Conservation (phyloP, 129 eudicot species). For the Mikania micrantha region DNA sequence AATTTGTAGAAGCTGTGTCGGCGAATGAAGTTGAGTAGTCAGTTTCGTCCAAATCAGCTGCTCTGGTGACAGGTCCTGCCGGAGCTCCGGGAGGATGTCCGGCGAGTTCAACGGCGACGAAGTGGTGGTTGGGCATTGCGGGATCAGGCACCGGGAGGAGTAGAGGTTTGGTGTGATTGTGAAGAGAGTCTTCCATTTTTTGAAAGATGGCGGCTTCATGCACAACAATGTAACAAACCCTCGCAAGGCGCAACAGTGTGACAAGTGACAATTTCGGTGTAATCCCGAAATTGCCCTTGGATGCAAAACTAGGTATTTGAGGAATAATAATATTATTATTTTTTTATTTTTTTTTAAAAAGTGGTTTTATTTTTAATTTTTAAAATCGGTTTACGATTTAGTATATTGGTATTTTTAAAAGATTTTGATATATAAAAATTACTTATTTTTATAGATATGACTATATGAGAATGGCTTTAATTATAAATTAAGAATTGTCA, state of each 20-base stretch:
- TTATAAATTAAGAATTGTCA: no score
- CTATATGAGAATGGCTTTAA: no score
- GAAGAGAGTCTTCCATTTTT: conserved; percentile 22
- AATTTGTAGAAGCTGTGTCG: conserved; percentile 51
- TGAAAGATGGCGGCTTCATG: conserved; percentile 37
- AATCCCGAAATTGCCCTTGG: conserved; percentile 5
- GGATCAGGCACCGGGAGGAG: conserved; percentile 1
- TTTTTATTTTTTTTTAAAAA: no score
- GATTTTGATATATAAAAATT: no score
- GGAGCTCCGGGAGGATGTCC: conserved; percentile 20
- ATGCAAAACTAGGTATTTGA: conserved; percentile 3
- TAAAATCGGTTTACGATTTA: no score
- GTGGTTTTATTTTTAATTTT: no score
- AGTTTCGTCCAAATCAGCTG: conserved; percentile 67
- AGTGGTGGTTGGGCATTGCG: conserved; percentile 21
- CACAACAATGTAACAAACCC: conserved; percentile 30
- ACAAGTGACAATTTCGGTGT: background rate
- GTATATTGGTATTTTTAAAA: no score
- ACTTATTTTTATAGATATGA: no score
- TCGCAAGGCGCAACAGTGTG: conserved; percentile 16
- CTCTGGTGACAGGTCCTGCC: background rate
- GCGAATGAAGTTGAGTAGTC: conserved; percentile 90
- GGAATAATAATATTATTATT: background rate
- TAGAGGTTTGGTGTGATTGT: conserved; percentile 25
- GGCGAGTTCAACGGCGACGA: conserved; percentile 31